A percentile compares a stretch with the other conserved stretches of the same genome.
phyloP scores from a whole-genome alignment of 2,329 filamentous ascomycete species.

The Fusarium sp. region DNA sequence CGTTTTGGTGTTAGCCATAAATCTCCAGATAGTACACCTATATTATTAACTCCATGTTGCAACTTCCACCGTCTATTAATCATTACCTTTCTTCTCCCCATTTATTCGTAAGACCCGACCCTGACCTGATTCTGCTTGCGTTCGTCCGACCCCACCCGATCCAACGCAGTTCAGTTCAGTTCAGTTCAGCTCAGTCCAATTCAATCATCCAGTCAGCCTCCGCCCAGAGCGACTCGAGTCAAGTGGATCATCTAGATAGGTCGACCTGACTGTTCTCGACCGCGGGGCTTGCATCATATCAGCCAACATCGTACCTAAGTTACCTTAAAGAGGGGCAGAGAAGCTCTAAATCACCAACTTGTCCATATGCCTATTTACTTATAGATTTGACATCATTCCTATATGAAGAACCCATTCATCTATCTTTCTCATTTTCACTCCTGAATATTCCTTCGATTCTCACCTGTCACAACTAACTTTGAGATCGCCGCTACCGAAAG shows the following conservation, averaged over 20 bases:
- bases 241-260: constrained; percentile 3
- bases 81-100: not conserved
- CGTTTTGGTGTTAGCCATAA: not conserved
- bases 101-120: not conserved
- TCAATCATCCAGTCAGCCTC: not conserved
- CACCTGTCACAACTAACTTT: not conserved
- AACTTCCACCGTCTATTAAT: not conserved
- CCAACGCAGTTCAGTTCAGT: not conserved
- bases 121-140: constrained; percentile 3
- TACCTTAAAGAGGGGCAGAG: constrained; percentile 16
- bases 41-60: not conserved
- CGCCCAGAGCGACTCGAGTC: not conserved
- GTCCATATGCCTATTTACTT: not conserved
- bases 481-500: not conserved
- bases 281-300: constrained; percentile 22
- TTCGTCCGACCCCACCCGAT: not conserved
- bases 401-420: not conserved
- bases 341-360: not conserved
- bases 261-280: constrained; percentile 16
- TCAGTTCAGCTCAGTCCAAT: not conserved
- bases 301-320: not conserved
- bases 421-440: not conserved
- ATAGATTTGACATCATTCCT: not conserved
- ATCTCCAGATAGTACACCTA: not conserved
- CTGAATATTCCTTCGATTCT: not conserved